Base-by-base conservation (phyloP, 768 basidiomycete genomes). In the Stropharia rugosoannulata region DNA sequence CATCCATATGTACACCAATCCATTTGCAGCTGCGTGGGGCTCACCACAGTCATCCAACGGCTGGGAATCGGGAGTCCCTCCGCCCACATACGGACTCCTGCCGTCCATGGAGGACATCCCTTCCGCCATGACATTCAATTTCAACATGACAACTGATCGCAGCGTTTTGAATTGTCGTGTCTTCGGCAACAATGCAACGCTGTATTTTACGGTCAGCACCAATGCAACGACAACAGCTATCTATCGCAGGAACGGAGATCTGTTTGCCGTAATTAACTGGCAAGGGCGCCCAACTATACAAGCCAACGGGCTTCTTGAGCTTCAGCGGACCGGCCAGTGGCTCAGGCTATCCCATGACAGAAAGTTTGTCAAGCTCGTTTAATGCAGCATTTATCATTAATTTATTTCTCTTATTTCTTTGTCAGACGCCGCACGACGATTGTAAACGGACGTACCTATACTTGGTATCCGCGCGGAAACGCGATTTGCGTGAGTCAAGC, bases 251-350 rank as follows among this genome's bases (percentile, higher is more conserved):
- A 68, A 69, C 19, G 73, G 74, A 37, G 66, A 69, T 12, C 69
- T 66, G 22, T 61, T 75, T 37, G 78, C 73, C 1, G 64, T 75
- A 54, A 65, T 83, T 42, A 73, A 76, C 46, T 82, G 81, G 80
- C 36, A 70, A 62, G 49, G 55, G 7, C 59, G 59, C 47, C 67
- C 69, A 4, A 53, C 67, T 1, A 59, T 83, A 42, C 77, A 81
- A 54, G 69, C 73, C 18, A 70, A 67, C 13, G 70, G 69, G 1
- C 57, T 74, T 5, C 59, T 73, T 5, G 56, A 61, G 6, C 74
- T 68, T 53, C 75, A 76, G 58, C 55, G 55, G 40, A 69, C 71
- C 15, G 66, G 68, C 1, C 71, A 76, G n/a, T 83, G 80, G 80
- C 64, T 82, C 11, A 64, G 59, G 5, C 64, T 82, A 16, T 70